Evolutionary conservation across 2,329 filamentous ascomycete species (phyloP).

Genomic region (Elsinoe fawcettii): DNA sequence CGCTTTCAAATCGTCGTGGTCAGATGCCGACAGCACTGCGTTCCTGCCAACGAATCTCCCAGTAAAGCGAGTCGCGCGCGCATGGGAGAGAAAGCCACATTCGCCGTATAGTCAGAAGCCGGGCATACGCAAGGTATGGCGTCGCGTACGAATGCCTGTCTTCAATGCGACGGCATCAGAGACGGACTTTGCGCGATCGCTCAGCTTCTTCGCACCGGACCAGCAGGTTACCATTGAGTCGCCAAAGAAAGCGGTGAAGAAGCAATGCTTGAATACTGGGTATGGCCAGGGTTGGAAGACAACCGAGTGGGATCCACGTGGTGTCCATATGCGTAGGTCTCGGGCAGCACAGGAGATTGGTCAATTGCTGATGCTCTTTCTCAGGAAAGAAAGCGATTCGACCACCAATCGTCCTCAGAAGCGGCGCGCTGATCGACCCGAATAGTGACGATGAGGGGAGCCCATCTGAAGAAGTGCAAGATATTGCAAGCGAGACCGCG

Average conservation of each 20-base stretch:
- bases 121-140: slow-evolving; percentile 42
- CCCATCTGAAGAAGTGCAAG: slow-evolving; percentile 18
- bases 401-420: slow-evolving; percentile 13
- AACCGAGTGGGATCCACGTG: slow-evolving; percentile 14
- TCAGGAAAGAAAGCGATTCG: slow-evolving; percentile 6
- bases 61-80: slow-evolving; percentile 37
- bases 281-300: slow-evolving; percentile 13
- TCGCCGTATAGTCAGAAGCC: slow-evolving; percentile 32
- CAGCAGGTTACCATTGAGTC: slow-evolving; percentile 22
- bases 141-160: slow-evolving; percentile 24
- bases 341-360: neutral
- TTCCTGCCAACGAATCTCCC: slow-evolving; percentile 36
- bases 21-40: slow-evolving; percentile 34
- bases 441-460: slow-evolving; percentile 9
- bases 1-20: slow-evolving; percentile 34
- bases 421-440: slow-evolving; percentile 8
- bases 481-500: slow-evolving; percentile 15
- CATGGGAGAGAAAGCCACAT: slow-evolving; percentile 43
- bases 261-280: slow-evolving; percentile 30
- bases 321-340: slow-evolving; percentile 13
- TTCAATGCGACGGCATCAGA: neutral
- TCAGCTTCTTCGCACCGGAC: neutral
- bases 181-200: neutral
- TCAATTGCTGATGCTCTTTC: slow-evolving; percentile 9
- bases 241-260: slow-evolving; percentile 39